These are phyloP conservation scores for Rhizoctonia solani DNA, from an alignment of 1,284 basidiomycete species.

Conservation along the genomic window DNA sequence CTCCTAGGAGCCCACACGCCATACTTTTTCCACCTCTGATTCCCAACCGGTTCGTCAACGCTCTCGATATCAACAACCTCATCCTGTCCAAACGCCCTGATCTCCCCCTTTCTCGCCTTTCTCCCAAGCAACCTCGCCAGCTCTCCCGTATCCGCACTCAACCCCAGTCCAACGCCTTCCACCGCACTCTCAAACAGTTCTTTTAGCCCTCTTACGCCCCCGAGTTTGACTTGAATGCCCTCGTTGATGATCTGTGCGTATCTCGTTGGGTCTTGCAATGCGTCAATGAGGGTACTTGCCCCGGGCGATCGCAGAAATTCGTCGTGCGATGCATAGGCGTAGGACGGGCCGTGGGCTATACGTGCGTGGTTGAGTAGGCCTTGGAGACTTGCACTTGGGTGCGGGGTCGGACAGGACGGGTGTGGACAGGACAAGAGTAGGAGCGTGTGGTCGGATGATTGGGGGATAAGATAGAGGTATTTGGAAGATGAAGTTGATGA, in stretches of 20 bases:
- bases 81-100: conserved; percentile 27
- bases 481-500: conserved; percentile 6
- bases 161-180: conserved; percentile 10
- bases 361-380: conserved; percentile 32
- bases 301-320: conserved; percentile 17
- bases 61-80: conserved; percentile 25
- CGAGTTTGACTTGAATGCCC: neutral
- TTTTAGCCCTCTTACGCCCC: conserved; percentile 18
- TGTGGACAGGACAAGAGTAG: conserved; percentile 20
- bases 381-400: conserved; percentile 25
- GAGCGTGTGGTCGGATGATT: neutral
- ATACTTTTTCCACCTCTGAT: conserved; percentile 8
- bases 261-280: conserved; percentile 8
- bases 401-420: conserved; percentile 28
- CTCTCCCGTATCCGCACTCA: conserved; percentile 19
- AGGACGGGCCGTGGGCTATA: conserved; percentile 23
- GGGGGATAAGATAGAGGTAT: conserved; percentile 24
- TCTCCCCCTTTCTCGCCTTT: conserved; percentile 16
- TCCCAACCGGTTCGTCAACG: neutral
- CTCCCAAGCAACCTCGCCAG: conserved; percentile 30
- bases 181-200: conserved; percentile 22
- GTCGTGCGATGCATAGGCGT: conserved; percentile 25
- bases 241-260: conserved; percentile 2
- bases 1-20: conserved; percentile 10
- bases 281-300: neutral